Base-by-base conservation (phyloP, 805 yeast species). In the Cyberlindnera mycetangii region DNA sequence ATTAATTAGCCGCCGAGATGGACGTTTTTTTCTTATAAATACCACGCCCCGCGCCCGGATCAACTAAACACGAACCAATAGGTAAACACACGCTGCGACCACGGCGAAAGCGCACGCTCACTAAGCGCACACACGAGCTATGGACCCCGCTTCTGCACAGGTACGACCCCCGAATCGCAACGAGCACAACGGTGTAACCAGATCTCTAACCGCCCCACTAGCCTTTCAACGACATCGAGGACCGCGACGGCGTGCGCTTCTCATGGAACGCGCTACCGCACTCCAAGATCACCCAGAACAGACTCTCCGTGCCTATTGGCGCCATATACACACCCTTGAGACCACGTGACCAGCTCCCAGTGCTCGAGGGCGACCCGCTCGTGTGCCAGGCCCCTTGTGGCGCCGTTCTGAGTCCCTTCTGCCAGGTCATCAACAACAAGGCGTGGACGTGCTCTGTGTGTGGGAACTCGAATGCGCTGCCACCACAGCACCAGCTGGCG, bases 201-300 rank as follows among this genome's bases (percentile, higher is more conserved):
- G 18, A 30, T 30, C 16, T 28, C 41, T 44, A 36, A 44, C 48
- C 35, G 24, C 36, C 25, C 22, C 14, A 14, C 28, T 14, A 37
- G 32, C 51, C 41, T 25, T 44, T 49, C 38, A 19, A 35, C 15
- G 27, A 35, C 11, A 2, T 45, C 51, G 11, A 56, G 30, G 61
- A 56, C 41, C 28, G 57, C 15, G 81, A 81, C 44, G 87, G 86
- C 14, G 75, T 80, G 34, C 67, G 87, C 40, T 70, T 79, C 56
- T 69, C 84, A 8, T 82, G 87, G 84, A 80, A 78, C 52, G 66
- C 69, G 9, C 62, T 81, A 12, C 85, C 86, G 6, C 66, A 72
- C 34, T 68, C 78, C n/a, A 75, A 72, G 54, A 65, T 71, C 34
- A 81, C 78, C 38, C 75, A 76, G 40, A 68, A 71, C 25, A 60